A percentile compares a stretch with the other conserved stretches of the same genome.
phyloP scores from a whole-genome alignment of 345 rosid genomes.

The Pistacia atlantica region DNA sequence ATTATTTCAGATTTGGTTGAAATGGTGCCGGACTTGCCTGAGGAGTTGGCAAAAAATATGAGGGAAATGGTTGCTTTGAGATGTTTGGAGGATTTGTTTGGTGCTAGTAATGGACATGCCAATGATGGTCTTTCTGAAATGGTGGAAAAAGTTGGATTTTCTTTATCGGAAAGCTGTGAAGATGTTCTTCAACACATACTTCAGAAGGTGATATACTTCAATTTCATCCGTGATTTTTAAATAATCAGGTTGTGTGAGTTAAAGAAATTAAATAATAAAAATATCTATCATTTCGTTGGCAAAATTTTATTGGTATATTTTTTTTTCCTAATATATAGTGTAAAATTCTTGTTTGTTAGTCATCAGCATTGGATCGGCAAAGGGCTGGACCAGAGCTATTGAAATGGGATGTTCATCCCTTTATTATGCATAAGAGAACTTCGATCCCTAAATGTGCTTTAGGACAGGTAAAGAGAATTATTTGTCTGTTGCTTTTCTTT shows the following conservation, averaged over 20 bases:
- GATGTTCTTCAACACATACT: conserved; percentile 41
- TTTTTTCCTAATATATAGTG: not conserved
- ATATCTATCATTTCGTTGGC: not conserved
- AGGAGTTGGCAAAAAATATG: conserved; percentile 29
- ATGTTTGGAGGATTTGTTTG: conserved; percentile 58
- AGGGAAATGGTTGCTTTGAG: conserved; percentile 62
- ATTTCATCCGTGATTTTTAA: not conserved
- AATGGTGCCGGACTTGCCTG: conserved; percentile 38
- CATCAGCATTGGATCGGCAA: conserved; percentile 31
- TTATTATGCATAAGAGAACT: conserved; percentile 54
- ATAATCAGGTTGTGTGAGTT: not conserved
- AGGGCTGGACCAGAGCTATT: conserved; percentile 36
- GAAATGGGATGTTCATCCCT: conserved; percentile 52
- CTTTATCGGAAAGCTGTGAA: conserved; percentile 45
- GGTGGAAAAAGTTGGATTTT: conserved; percentile 30
- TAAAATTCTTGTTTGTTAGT: conserved; percentile 26
- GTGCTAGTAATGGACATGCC: conserved; percentile 9
- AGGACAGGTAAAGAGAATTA: conserved; percentile 38
- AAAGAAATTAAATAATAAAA: not conserved
- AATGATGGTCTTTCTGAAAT: conserved; percentile 17
- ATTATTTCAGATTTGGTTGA: conserved; percentile 44
- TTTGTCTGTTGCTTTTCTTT: conserved; percentile 9
- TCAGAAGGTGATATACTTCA: conserved; percentile 35
- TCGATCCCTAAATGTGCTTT: conserved; percentile 48
- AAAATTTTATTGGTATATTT: not conserved